These are phyloP conservation scores for Yamadazyma sp. DNA, from an alignment of 805 yeast genomes.

Conservation along the genomic window DNA sequence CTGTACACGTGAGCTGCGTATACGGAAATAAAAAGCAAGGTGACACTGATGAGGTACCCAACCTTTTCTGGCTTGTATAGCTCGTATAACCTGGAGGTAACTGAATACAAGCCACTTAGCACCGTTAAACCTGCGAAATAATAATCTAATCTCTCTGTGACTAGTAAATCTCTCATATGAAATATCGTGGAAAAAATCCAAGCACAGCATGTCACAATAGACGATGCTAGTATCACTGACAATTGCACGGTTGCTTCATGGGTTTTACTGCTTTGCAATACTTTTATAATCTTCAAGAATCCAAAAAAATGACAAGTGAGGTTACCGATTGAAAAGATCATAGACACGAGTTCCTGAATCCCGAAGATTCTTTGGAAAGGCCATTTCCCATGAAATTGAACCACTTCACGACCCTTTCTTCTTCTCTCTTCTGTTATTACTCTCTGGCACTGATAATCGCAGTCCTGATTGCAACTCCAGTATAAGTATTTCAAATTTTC, in stretches of 20 bases:
- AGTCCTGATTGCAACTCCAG: conserved; percentile 78
- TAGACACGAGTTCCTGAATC: conserved; percentile 80
- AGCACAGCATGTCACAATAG: conserved; percentile 45
- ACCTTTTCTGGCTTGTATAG: conserved; percentile 44
- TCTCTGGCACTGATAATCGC: conserved; percentile 93
- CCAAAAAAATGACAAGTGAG: conserved; percentile 51
- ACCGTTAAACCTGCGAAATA: conserved; percentile 92
- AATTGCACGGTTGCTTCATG: conserved; percentile 9
- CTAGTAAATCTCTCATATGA: conserved; percentile 77
- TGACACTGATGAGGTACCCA: conserved; percentile 32
- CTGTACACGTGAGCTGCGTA: conserved; percentile 67
- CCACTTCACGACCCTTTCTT: conserved; percentile 48
- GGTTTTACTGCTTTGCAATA: conserved; percentile 10
- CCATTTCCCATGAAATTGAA: conserved; percentile 98
- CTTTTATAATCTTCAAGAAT: conserved; percentile 27
- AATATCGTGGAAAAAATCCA: conserved; percentile 87
- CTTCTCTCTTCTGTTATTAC: conserved; percentile 59
- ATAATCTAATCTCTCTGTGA: conserved; percentile 86
- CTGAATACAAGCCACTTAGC: conserved; percentile 71
- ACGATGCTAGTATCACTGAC: conserved; percentile 3
- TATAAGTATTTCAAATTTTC: conserved; percentile 45
- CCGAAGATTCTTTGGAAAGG: conserved; percentile 81
- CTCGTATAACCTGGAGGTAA: conserved; percentile 58
- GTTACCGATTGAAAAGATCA: conserved; percentile 66
- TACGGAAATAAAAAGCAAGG: conserved; percentile 44